phyloP scores from a whole-genome alignment of 2,329 filamentous ascomycete genomes.

The Fusarium lyarnte region DNA sequence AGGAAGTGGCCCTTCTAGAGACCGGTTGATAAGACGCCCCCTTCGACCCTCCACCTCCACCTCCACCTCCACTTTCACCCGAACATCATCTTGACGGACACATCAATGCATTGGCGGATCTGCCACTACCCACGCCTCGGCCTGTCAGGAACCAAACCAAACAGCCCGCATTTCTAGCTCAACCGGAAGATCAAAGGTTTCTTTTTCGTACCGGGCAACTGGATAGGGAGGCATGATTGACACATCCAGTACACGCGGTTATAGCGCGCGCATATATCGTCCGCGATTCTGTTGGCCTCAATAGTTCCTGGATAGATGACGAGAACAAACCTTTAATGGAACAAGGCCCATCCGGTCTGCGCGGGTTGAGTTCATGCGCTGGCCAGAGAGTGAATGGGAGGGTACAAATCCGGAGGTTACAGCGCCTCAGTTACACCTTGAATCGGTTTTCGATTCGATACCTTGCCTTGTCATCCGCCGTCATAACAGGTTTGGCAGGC shows the following conservation, averaged over 20 bases:
- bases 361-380: conserved; percentile 27
- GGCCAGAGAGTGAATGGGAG: conserved; percentile 4
- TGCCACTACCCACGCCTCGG: conserved; percentile 23
- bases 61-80: conserved; percentile 1
- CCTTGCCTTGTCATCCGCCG: background rate
- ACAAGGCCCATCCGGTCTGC: background rate
- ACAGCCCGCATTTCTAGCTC: conserved; percentile 21
- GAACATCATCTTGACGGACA: background rate
- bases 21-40: conserved; percentile 19
- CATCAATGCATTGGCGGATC: conserved; percentile 30
- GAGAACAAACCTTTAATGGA: conserved; percentile 1
- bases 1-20: background rate
- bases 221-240: conserved; percentile 11
- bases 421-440: background rate
- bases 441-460: conserved; percentile 9
- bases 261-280: conserved; percentile 14
- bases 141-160: conserved; percentile 34
- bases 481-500: conserved; percentile 21
- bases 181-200: conserved; percentile 9
- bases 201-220: conserved; percentile 11
- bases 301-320: conserved; percentile 10
- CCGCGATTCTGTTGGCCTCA: background rate
- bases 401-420: conserved; percentile 25
- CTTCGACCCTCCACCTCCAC: background rate
- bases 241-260: conserved; percentile 21